Conservation (phyloP, 805 yeast genomes). For the Spathaspora gorwiae region DNA sequence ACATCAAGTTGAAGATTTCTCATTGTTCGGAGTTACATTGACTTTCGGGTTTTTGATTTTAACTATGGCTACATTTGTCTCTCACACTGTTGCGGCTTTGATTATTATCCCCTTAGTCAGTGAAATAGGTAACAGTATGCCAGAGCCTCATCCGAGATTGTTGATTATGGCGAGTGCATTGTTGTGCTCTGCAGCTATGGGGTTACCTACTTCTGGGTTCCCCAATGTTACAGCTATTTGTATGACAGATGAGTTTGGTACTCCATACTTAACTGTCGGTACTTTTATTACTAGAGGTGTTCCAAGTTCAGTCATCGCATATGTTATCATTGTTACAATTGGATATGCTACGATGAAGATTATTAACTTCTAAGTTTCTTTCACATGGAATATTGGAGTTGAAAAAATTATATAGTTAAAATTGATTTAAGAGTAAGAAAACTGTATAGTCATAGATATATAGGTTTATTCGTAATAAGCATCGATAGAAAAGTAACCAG, state of each 20-base stretch:
- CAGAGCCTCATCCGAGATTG: constrained; percentile 80
- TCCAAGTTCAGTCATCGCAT: constrained; percentile 77
- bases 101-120: constrained; percentile 87
- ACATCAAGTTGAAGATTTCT: constrained; percentile 56
- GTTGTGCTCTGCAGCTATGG: constrained; percentile 94
- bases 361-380: constrained; percentile 21
- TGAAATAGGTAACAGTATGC: constrained; percentile 75
- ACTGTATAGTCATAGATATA: too few relatives aligned
- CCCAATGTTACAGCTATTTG: constrained; percentile 98
- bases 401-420: too few relatives aligned
- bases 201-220: constrained; percentile 94
- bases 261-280: constrained; percentile 80
- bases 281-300: constrained; percentile 89
- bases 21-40: constrained; percentile 67
- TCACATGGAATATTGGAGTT: too few relatives aligned
- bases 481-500: too few relatives aligned
- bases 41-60: constrained; percentile 80
- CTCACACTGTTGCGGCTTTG: constrained; percentile 95
- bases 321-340: constrained; percentile 64
- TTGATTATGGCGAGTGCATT: constrained; percentile 63
- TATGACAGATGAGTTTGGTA: constrained; percentile 87
- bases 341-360: constrained; percentile 70
- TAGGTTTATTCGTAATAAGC: too few relatives aligned
- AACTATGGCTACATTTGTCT: constrained; percentile 87
- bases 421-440: too few relatives aligned